Percentiles rank a stretch among this genome's conserved stretches.
These are phyloP conservation scores for Fraxinus albicans DNA, from an alignment of 305 asterid species.

Conservation along the genomic window DNA sequence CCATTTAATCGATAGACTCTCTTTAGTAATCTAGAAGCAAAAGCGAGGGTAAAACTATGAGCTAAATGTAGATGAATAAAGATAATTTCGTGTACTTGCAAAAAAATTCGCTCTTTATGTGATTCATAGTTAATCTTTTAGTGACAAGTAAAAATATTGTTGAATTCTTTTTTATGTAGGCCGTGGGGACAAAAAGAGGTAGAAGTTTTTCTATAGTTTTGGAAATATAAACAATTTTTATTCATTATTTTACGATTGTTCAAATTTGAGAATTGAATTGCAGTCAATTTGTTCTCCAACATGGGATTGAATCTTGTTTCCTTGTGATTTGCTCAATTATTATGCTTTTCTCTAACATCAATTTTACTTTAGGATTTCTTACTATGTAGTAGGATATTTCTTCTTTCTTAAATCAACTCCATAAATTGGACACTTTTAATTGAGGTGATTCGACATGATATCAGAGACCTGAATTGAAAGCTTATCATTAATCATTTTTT, in stretches of 20 bases:
- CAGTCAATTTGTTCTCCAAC: too few relatives aligned
- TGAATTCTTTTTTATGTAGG: neutral
- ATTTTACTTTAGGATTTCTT: too few relatives aligned
- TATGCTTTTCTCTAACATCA: too few relatives aligned
- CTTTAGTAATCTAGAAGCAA: neutral
- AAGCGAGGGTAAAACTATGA: neutral
- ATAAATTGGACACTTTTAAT: neutral
- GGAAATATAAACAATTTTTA: too few relatives aligned
- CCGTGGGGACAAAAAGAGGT: too few relatives aligned
- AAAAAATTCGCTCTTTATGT: neutral
- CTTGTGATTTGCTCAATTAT: too few relatives aligned
- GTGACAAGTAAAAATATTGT: neutral
- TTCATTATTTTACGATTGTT: too few relatives aligned
- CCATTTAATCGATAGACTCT: neutral
- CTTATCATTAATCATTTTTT: neutral
- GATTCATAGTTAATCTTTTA: neutral
- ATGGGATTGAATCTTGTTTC: too few relatives aligned
- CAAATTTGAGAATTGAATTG: too few relatives aligned
- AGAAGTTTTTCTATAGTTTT: too few relatives aligned
- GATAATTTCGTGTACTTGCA: too few relatives aligned
- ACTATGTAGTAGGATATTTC: neutral
- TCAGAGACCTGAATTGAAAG: neutral
- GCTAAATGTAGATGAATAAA: neutral
- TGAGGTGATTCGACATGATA: neutral
- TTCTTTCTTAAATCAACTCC: neutral